Conservation (phyloP, 2,329 filamentous ascomycete genomes). For the Purpureocillium takamizusanense region DNA sequence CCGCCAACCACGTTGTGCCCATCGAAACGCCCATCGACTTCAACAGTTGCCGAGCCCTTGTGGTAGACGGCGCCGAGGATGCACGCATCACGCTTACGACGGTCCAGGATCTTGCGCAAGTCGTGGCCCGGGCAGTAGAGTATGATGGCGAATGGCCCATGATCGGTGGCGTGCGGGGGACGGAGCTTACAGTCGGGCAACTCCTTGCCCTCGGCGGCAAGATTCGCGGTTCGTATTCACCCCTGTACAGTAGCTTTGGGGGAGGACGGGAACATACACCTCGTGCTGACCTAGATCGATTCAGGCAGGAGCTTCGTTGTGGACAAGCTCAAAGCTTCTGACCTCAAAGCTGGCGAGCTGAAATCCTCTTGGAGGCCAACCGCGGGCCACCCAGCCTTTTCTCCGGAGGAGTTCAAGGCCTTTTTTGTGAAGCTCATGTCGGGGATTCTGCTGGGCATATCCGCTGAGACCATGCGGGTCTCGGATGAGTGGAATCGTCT, state of each 20-base stretch:
- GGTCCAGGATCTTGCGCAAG: conserved; percentile 28
- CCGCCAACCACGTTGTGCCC: conserved; percentile 29
- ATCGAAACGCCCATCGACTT: conserved; percentile 27
- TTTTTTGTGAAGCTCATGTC: conserved; percentile 8
- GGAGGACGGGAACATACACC: too few species aligned
- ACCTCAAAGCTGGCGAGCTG: conserved; percentile 8
- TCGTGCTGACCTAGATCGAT: too few species aligned
- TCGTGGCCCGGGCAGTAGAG: conserved; percentile 30
- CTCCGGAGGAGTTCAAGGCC: conserved; percentile 12
- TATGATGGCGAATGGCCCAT: conserved; percentile 31
- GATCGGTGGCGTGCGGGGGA: conserved; percentile 29
- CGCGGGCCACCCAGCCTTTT: conserved; percentile 7
- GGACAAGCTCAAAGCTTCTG: conserved; percentile 9
- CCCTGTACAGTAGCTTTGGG: too few species aligned
- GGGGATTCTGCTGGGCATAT: conserved; percentile 18
- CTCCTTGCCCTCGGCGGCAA: conserved; percentile 26
- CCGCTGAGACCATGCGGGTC: conserved; percentile 25
- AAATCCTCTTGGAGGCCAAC: conserved; percentile 13
- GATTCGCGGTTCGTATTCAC: too few species aligned
- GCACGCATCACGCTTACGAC: conserved; percentile 32
- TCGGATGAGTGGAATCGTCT: conserved; percentile 35
- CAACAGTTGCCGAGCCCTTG: conserved; percentile 27
- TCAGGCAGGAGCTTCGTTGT: conserved; percentile 9
- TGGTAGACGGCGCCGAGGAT: conserved; percentile 23
- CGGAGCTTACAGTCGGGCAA: conserved; percentile 20